Evolutionary conservation across 78 protist genomes (phyloP), one percentile per base, ranked within the genome.

Genomic region (Protostelium mycophagum): DNA sequence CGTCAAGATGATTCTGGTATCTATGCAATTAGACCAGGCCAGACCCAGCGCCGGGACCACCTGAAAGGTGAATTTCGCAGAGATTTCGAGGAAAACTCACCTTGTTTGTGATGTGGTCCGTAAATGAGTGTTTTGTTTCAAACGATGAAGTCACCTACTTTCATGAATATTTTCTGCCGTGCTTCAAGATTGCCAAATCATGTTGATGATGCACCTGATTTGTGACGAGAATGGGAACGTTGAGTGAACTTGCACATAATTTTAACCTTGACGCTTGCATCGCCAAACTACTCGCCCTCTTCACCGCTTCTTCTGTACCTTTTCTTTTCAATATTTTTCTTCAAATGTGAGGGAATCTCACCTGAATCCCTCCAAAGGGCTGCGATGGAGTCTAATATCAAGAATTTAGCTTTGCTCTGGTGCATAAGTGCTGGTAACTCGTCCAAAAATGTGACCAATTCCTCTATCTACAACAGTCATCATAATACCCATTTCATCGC

Each of bases 381-480:
- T 1, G 94, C 94, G 0, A 92, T 88, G 1, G 94, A 92, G 88
- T 92, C 94, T n/a, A 92, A 39, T 9, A 92, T 85, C 0, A 92
- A 28, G n/a, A 92, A 31, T 83, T 90, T 84, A 28, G 86, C 85
- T 0, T 87, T 89, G 38, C 38, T 84, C 63, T 85, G 38, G 29
- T 36, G n/a, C 0, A 92, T 39, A 0, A 88, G 91, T 28, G 86
- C 37, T 16, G 86, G 1, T 29, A 92, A 84, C 31, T 34, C 31
- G 34, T 36, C 63, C 1, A 34, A 36, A 35, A 92, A 86, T 25
- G 86, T 9, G 63, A 38, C 83, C 73, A 92, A 25, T 28, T 23
- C 89, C 51, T 34, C 85, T 31, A 0, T 92, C 73, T 25, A 83
- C 38, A 0, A 37, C n/a, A n/a, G n/a, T n/a, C n/a, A n/a, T n/a